phyloP scores from a whole-genome alignment of 768 basidiomycete genomes.

The Leccinum truebloodii region DNA sequence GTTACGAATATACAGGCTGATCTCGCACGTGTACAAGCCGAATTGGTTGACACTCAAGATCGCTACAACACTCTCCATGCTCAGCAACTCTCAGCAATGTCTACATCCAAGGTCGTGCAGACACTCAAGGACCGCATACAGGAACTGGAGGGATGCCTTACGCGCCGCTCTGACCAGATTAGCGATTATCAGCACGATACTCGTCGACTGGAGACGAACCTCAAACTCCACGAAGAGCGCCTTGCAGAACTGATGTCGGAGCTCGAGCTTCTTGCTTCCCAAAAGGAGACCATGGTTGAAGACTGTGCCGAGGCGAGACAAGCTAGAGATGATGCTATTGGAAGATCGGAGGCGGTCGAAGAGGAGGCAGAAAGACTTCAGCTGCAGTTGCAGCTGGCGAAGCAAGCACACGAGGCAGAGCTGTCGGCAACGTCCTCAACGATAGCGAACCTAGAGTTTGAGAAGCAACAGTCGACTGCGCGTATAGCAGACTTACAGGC shows the following conservation, averaged over 20 bases:
- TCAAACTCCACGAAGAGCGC: slow-evolving; percentile 73
- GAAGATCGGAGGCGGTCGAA: slow-evolving; percentile 59
- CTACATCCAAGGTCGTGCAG: slow-evolving; percentile 52
- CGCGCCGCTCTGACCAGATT: slow-evolving; percentile 71
- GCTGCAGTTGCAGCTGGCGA: slow-evolving; percentile 21
- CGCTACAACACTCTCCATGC: slow-evolving; percentile 64
- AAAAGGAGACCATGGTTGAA: slow-evolving; percentile 82
- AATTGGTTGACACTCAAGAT: slow-evolving; percentile 55
- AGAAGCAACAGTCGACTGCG: slow-evolving; percentile 28
- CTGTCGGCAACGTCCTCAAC: slow-evolving; percentile 41
- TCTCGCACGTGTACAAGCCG: slow-evolving; percentile 50
- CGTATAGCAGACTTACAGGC: slow-evolving; percentile 18
- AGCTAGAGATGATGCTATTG: slow-evolving; percentile 64
- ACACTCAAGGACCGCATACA: slow-evolving; percentile 64
- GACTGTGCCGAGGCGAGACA: slow-evolving; percentile 80
- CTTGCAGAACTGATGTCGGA: slow-evolving; percentile 69
- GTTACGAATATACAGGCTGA: slow-evolving; percentile 64
- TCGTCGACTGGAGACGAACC: slow-evolving; percentile 71
- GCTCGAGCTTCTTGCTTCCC: slow-evolving; percentile 60
- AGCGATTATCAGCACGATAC: slow-evolving; percentile 81
- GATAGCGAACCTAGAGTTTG: slow-evolving; percentile 37
- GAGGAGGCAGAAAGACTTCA: slow-evolving; percentile 54
- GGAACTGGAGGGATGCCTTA: slow-evolving; percentile 65
- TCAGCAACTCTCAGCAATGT: slow-evolving; percentile 66
- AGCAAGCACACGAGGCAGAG: slow-evolving; percentile 34